Conservation (phyloP, 495 filamentous ascomycete species). For the Penicillium macrosclerotiorum region DNA sequence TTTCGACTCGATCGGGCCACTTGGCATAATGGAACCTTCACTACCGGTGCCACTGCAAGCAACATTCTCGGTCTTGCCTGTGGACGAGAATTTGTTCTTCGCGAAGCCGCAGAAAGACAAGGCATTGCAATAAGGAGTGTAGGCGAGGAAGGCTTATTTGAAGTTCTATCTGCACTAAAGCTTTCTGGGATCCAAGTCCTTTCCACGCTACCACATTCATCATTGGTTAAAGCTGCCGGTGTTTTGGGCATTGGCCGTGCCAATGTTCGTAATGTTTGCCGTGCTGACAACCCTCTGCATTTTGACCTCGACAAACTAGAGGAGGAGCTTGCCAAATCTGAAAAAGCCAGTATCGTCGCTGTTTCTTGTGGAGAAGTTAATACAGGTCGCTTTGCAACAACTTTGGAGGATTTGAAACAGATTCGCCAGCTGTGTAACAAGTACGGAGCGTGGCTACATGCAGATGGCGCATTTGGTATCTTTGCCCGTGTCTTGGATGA, state of each 20-base stretch:
- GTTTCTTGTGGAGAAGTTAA: constrained; percentile 89
- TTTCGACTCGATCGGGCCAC: constrained; percentile 54
- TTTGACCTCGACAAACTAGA: constrained; percentile 65
- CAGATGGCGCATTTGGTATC: constrained; percentile 88
- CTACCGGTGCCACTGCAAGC: constrained; percentile 83
- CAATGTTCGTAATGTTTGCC: constrained; percentile 59
- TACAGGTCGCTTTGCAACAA: constrained; percentile 77
- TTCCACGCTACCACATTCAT: constrained; percentile 79
- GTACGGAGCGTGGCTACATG: constrained; percentile 84
- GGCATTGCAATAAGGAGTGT: constrained; percentile 48
- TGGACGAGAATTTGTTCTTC: constrained; percentile 66
- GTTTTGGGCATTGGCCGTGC: constrained; percentile 75
- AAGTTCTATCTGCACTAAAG: constrained; percentile 60
- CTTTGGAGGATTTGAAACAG: constrained; percentile 54
- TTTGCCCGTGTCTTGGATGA: constrained; percentile 67
- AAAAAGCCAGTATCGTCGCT: constrained; percentile 68
- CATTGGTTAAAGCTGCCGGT: constrained; percentile 76
- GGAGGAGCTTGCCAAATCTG: constrained; percentile 46
- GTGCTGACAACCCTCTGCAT: constrained; percentile 54
- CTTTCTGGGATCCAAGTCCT: constrained; percentile 71
- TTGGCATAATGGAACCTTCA: constrained; percentile 66
- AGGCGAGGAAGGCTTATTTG: constrained; percentile 66
- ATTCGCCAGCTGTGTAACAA: constrained; percentile 69
- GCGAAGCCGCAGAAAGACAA: constrained; percentile 34
- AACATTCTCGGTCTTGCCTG: constrained; percentile 82